Conservation (phyloP, 2,329 filamentous ascomycete species). For the Aspergillus melleus region DNA sequence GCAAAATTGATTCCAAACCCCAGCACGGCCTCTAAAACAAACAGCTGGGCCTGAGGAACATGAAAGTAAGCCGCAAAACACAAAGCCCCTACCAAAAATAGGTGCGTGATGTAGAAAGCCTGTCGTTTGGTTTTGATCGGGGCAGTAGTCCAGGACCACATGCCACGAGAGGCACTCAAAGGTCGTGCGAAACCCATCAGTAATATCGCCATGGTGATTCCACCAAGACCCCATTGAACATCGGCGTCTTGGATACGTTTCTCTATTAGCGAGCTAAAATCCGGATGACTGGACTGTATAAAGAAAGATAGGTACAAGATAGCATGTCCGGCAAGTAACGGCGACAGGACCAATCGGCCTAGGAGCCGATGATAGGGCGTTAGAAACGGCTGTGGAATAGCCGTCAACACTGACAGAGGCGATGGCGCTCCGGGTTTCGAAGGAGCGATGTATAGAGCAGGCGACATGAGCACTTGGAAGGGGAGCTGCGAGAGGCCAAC, state of each 20-base stretch:
- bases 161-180: constrained; percentile 29
- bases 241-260: constrained; percentile 58
- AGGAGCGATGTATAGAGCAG: constrained; percentile 39
- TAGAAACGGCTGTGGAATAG: constrained; percentile 56
- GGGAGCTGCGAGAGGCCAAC: constrained; percentile 61
- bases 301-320: constrained; percentile 61
- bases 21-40: constrained; percentile 52
- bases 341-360: constrained; percentile 53
- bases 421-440: constrained; percentile 49
- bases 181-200: constrained; percentile 52
- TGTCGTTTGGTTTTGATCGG: constrained; percentile 36
- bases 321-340: constrained; percentile 55
- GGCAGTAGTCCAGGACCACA: constrained; percentile 11
- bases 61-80: constrained; percentile 55
- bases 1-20: constrained; percentile 48
- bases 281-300: constrained; percentile 44
- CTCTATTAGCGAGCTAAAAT: constrained; percentile 43
- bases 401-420: constrained; percentile 53
- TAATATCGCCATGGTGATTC: constrained; percentile 47
- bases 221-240: constrained; percentile 57
- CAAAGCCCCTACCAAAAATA: constrained; percentile 52
- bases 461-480: constrained; percentile 57
- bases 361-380: constrained; percentile 59
- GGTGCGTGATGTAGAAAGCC: constrained; percentile 58
- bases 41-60: constrained; percentile 55